Base-by-base conservation (phyloP, 2,329 filamentous ascomycete genomes). In the Arthroderma sp. region DNA sequence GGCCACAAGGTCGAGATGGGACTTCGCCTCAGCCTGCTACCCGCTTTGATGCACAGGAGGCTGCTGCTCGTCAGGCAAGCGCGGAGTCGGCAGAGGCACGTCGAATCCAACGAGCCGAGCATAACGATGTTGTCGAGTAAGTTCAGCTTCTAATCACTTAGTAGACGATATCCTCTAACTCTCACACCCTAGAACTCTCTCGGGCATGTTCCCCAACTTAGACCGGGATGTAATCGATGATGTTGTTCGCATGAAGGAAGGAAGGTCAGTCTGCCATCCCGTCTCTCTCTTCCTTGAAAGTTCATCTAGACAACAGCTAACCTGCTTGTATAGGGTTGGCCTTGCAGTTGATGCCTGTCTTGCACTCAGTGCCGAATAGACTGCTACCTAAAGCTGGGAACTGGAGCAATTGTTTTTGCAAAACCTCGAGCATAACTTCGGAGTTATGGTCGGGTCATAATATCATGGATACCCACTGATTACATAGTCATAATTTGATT, bases 161-260 rank as follows among this genome's bases (percentile, higher is more conserved):
- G 9, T 9, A 15, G 3, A 9, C 41, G 23, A 37, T 37, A 25
- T 25, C 9, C 13, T 8, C 53, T 49, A 43, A 54, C 23, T 47
- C 17, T 39, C n/a, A 17, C 56, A 28, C 43, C 38, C 35, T 17
- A 77, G 75, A 73, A 97, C 93, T 37, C 75, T 98, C 58, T 85
- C 88, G 52, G 87, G 89, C 65, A 98, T 98, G 93, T 98, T 98
- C 70, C 93, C 93, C 0, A 90, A 94, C 67, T 76, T 98, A 54
- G 93, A 98, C 70, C 83, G 84, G 66, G 94, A 98, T 53, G 81
- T 98, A 38, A 97, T 98, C 68, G 91, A 91, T 66, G 93, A 98
- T 74, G 93, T 98, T 41, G 93, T 98, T 25, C 84, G 91, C 70
- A 83, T 94, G 75, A 96, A 98, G 74, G 86, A 96, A 72, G 94